Evolutionary conservation across 164 flowering plant genomes (phyloP).

Genomic region (grape (Vitis vinifera)): ASM3070453v1 NC_081805.1:21308501-21309000

Average conservation of each 20-base stretch:
- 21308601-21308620: conserved; percentile 61
- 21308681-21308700: conserved; percentile 30
- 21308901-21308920: conserved; percentile 50
- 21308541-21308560: conserved; percentile 4
- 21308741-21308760: conserved; percentile 36
- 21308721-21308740: conserved; percentile 55
- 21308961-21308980: conserved; percentile 49
- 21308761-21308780: conserved; percentile 54
- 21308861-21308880: conserved; percentile 32
- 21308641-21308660: conserved; percentile 34
- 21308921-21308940: conserved; percentile 47
- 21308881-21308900: conserved; percentile 33
- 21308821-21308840: conserved; percentile 57
- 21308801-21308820: conserved; percentile 54
- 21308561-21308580: conserved; percentile 15
- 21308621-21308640: conserved; percentile 43
- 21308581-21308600: conserved; percentile 46
- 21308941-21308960: conserved; percentile 52
- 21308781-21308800: conserved; percentile 57
- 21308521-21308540: conserved; percentile 13
- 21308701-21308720: conserved; percentile 38
- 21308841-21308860: conserved; percentile 47
- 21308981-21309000: conserved; percentile 44
- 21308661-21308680: conserved; percentile 48
- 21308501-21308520: conserved; percentile 6